Evolutionary conservation across 2,329 filamentous ascomycete species (phyloP).

Genomic region (Madurella mycetomatis): DNA sequence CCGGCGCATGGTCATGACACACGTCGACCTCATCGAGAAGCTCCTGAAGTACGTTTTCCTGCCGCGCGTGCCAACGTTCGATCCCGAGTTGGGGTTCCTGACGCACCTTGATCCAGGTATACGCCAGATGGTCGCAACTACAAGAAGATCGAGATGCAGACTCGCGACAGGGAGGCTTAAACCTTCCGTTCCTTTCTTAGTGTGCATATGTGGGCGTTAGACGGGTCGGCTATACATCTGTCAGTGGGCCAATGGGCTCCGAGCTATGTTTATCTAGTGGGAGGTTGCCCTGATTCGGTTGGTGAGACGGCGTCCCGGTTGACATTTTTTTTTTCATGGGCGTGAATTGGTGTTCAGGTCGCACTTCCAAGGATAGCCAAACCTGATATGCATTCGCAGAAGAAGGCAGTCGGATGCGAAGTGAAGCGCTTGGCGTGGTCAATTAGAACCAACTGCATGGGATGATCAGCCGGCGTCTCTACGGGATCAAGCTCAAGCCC

Average conservation of each 20-base stretch:
- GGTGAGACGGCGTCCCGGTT: constrained; percentile 16
- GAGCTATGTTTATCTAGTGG: not conserved
- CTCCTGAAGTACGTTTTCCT: constrained; percentile 69
- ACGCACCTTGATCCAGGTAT: constrained; percentile 40
- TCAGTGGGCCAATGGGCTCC: not conserved
- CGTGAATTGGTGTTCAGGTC: not conserved
- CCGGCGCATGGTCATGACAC: constrained; percentile 98
- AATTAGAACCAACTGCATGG: constrained; percentile 6
- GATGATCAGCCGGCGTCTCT: not conserved
- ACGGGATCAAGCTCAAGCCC: not conserved
- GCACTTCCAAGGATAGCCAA: not conserved
- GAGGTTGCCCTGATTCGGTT: constrained; percentile 2
- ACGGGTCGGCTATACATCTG: constrained; percentile 5
- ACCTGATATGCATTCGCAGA: not conserved
- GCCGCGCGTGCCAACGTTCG: too few relatives aligned
- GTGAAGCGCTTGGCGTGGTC: not conserved
- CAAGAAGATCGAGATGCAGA: constrained; percentile 49
- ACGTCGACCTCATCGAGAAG: constrained; percentile 98
- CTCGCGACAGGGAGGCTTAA: constrained; percentile 4
- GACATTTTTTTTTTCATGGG: constrained; percentile 9
- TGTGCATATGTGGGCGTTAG: constrained; percentile 15
- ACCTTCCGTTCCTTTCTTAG: not conserved
- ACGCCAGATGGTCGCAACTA: constrained; percentile 60
- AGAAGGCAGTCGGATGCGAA: too few relatives aligned
- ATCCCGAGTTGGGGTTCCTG: not conserved